Base-by-base conservation (phyloP, 345 rosid genomes). In the Acer campestre region DNA sequence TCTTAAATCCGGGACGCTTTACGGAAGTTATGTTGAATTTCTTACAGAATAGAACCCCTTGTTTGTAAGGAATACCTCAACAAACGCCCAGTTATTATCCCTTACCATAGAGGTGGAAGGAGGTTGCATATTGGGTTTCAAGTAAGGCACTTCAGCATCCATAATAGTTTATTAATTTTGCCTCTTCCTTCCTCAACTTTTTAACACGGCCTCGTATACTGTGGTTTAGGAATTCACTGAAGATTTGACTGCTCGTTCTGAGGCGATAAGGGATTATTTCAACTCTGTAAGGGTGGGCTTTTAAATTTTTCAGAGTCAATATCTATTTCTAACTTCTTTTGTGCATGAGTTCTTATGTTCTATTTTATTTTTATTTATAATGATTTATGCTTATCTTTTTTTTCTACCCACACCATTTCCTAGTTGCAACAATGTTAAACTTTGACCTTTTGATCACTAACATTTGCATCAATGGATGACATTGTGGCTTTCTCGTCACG, bases 21-120 rank as follows among this genome's bases (percentile, higher is more conserved):
- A 73, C 29, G 20, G 59, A 79, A 74, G 18, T 67, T 63, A 40
- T 77, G 67, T 75, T 68, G 68, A 13, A 63, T 70, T 79, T 81
- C 65, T 22, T 75, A 61, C 92, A 94, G 98, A 88, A 65, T 92
- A 69, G 99, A 96, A 79, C 99, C 99, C 64, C 93, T 96, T 69
- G 95, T 96, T 65, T 96, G 99, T 81, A 91, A 92, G 82, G 97
- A 92, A 75, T 89, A 82, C 80, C 62, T 88, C 68, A 55, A 65
- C 68, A 87, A 80, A 75, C 92, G 98, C 75, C 99, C 99, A 4
- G 94, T 92, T 75, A 86, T 92, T 80, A 74, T 96, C 78, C 99
- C 99, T 79, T 96, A 96, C 79, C 98, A 96, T 85, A 92, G 80
- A 88, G 99, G 99, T 71, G 99, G 99, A 75, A 94, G 84, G 87